Conservation (phyloP, 2,329 filamentous ascomycete species). For the Epichloe bromicola region DNA sequence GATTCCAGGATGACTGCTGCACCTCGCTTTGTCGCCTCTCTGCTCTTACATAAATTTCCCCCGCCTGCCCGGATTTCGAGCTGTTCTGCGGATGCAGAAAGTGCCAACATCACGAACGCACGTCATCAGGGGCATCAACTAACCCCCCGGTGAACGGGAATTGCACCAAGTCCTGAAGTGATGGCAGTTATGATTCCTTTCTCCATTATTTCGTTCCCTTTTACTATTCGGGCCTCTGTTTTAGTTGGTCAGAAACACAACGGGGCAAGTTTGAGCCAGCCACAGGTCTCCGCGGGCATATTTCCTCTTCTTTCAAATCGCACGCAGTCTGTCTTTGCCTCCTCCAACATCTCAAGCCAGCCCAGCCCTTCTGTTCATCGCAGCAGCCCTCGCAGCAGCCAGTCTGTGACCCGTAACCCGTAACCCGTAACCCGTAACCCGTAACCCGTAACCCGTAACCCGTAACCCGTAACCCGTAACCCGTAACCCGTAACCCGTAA, state of each 20-base stretch:
- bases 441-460: neutral
- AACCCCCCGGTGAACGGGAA: neutral
- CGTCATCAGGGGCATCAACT: neutral
- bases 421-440: neutral
- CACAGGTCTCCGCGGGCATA: neutral
- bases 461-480: neutral
- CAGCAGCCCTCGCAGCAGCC: neutral
- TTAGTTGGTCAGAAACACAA: neutral
- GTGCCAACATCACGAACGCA: neutral
- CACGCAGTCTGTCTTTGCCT: neutral
- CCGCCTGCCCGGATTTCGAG: neutral
- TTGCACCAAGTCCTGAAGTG: neutral
- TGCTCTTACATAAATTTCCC: neutral
- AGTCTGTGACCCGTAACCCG: neutral
- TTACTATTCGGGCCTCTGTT: neutral
- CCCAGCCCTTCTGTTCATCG: slow-evolving; percentile 3
- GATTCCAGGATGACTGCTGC: neutral
- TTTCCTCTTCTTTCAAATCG: neutral
- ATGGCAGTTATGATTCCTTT: neutral
- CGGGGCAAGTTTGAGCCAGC: neutral
- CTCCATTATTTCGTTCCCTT: neutral
- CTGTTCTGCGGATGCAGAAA: neutral
- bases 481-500: neutral
- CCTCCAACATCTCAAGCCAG: neutral
- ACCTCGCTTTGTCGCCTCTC: neutral